A percentile compares a stretch with the other conserved stretches of the same genome.
phyloP scores from a whole-genome alignment of 202 grass and related monocot genomes.

The Digitaria exilis region DNA sequence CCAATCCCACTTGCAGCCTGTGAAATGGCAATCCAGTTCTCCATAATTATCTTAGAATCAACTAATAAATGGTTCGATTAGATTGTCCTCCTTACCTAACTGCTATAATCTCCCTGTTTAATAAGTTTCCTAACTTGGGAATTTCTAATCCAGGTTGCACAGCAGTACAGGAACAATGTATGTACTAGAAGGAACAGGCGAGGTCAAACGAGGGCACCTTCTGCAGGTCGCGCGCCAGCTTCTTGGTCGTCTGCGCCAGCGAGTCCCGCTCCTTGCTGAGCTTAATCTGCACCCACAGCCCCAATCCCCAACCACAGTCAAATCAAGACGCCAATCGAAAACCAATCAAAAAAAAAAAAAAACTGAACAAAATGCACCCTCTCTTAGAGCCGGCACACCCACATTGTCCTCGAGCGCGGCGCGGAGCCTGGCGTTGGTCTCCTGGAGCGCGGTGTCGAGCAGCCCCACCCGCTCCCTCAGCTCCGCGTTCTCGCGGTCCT shows the following conservation, averaged over 20 bases:
- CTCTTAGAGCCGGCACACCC: background rate
- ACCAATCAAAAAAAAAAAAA: background rate
- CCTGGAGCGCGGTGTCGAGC: conserved; percentile 66
- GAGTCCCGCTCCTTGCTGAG: conserved; percentile 86
- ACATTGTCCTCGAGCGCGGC: conserved; percentile 87
- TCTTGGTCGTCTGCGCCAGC: conserved; percentile 75
- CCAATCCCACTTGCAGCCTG: background rate
- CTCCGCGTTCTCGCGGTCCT: conserved; percentile 56
- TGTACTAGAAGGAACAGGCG: background rate
- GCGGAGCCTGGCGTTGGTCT: conserved; percentile 70
- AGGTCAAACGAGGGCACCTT: conserved; percentile 48
- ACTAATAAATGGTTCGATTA: background rate
- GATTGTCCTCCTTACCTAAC: background rate
- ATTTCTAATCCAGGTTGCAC: background rate
- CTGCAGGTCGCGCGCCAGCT: conserved; percentile 68
- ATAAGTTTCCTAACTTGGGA: background rate
- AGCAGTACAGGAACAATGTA: background rate
- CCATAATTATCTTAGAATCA: background rate
- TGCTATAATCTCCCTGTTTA: background rate
- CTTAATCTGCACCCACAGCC: conserved; percentile 61
- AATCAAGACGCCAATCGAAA: too few species aligned
- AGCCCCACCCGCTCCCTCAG: conserved; percentile 71
- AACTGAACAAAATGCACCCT: background rate
- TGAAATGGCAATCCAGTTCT: background rate
- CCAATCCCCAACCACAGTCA: background rate